Conservation (phyloP, 768 basidiomycete species). For the Heimioporus sp. region DNA sequence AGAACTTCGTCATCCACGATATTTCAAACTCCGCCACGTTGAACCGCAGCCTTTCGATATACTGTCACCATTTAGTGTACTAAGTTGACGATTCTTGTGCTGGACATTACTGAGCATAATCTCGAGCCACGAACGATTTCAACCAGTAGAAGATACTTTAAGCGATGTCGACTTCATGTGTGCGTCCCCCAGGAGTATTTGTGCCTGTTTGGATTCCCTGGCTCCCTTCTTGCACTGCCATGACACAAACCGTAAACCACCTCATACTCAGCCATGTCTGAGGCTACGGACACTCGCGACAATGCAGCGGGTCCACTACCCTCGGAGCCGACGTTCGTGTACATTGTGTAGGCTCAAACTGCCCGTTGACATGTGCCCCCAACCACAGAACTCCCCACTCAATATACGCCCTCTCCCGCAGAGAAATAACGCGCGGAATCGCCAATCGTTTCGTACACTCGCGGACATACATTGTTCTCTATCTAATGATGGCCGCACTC, state of each 20-base stretch:
- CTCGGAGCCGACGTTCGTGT: conserved; percentile 30
- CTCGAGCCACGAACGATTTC: too few species aligned
- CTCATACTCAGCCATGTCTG: conserved; percentile 35
- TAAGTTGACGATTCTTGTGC: too few species aligned
- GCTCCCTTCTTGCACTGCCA: background rate
- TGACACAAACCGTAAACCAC: conserved; percentile 1
- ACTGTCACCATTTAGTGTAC: too few species aligned
- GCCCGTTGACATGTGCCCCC: conserved; percentile 13
- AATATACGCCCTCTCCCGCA: conserved; percentile 80
- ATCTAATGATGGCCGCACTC: conserved; percentile 84
- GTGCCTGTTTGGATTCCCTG: conserved; percentile 24
- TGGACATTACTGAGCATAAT: too few species aligned
- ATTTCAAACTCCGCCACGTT: conserved; percentile 3
- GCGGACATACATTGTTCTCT: conserved; percentile 81
- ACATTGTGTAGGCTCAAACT: conserved; percentile 7
- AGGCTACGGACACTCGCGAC: conserved; percentile 26
- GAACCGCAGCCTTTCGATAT: background rate
- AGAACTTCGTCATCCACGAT: background rate
- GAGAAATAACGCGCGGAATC: conserved; percentile 80
- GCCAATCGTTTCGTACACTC: conserved; percentile 92
- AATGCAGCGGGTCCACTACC: conserved; percentile 34
- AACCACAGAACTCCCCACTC: conserved; percentile 65
- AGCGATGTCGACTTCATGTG: too few species aligned
- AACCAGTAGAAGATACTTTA: too few species aligned
- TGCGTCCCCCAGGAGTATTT: conserved; percentile 21